These are phyloP conservation scores for Phytophthora pistaciae DNA, from an alignment of 352 stramenopile genomes.

Conservation along the genomic window DNA sequence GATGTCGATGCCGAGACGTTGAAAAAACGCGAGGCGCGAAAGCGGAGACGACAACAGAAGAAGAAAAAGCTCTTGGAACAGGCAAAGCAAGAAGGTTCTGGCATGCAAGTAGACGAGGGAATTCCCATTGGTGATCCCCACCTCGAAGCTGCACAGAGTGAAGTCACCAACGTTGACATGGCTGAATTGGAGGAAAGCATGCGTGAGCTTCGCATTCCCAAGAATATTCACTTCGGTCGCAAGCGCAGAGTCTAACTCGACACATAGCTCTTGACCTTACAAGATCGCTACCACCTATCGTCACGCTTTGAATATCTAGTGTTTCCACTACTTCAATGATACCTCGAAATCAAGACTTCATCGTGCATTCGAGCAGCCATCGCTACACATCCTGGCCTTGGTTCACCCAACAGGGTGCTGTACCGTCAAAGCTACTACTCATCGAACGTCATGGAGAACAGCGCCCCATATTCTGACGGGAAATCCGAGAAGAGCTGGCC, in stretches of 20 bases:
- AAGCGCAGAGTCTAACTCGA: constrained; percentile 28
- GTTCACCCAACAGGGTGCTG: not conserved
- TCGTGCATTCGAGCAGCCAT: not conserved
- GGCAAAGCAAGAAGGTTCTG: constrained; percentile 2
- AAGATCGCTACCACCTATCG: not conserved
- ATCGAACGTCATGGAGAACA: not conserved
- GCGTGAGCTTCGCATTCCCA: constrained; percentile 41
- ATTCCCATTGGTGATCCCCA: not conserved
- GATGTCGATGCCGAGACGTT: constrained; percentile 25
- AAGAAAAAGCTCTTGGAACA: constrained; percentile 35
- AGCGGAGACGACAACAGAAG: constrained; percentile 39
- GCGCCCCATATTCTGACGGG: not conserved
- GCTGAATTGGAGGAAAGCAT: constrained; percentile 35
- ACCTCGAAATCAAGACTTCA: not conserved
- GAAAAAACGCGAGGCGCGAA: constrained; percentile 45
- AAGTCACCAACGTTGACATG: constrained; percentile 33
- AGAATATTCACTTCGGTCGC: constrained; percentile 44
- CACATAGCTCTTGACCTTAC: not conserved
- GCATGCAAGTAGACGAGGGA: constrained; percentile 38
- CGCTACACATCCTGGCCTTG: not conserved
- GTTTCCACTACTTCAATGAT: not conserved
- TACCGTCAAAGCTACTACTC: not conserved
- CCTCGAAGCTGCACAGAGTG: not conserved
- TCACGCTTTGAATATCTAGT: not conserved
- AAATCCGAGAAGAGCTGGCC: constrained; percentile 10